A percentile compares a stretch with the other conserved stretches of the same genome.
These are phyloP conservation scores for Nothomitra cinnamomea DNA, from an alignment of 2,329 filamentous ascomycete genomes.

Conservation along the genomic window DNA sequence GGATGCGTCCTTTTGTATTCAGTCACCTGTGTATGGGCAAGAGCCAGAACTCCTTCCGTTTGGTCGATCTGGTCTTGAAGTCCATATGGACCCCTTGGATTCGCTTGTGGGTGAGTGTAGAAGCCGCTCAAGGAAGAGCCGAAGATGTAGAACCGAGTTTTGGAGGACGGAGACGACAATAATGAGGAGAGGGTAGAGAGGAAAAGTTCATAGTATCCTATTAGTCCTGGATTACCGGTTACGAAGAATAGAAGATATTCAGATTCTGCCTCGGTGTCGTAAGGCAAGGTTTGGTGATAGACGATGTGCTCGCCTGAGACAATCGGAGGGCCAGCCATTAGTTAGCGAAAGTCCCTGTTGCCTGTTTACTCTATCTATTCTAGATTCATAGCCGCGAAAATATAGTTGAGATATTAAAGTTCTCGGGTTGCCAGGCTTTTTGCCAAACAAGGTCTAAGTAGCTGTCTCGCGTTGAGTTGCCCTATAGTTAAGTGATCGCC, in stretches of 20 bases:
- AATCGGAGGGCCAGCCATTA: no score
- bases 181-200: conserved; percentile 38
- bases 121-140: conserved; percentile 44
- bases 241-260: conserved; percentile 49
- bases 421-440: no score
- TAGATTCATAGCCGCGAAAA: no score
- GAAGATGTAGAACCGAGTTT: conserved; percentile 30
- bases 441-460: no score
- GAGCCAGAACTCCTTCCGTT: not conserved
- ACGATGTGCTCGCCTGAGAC: no score
- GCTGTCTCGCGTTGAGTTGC: no score
- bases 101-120: conserved; percentile 7
- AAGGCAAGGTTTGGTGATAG: no score
- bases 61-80: conserved; percentile 37
- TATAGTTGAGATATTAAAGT: no score
- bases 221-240: conserved; percentile 59
- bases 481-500: no score
- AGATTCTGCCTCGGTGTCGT: not conserved
- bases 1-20: no score
- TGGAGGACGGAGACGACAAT: conserved; percentile 25
- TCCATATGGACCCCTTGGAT: conserved; percentile 25
- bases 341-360: no score
- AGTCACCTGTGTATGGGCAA: not conserved
- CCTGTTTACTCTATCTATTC: no score
- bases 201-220: conserved; percentile 57